Conservation (phyloP, 148 eudicot genomes). For the Silene conica region DNA sequence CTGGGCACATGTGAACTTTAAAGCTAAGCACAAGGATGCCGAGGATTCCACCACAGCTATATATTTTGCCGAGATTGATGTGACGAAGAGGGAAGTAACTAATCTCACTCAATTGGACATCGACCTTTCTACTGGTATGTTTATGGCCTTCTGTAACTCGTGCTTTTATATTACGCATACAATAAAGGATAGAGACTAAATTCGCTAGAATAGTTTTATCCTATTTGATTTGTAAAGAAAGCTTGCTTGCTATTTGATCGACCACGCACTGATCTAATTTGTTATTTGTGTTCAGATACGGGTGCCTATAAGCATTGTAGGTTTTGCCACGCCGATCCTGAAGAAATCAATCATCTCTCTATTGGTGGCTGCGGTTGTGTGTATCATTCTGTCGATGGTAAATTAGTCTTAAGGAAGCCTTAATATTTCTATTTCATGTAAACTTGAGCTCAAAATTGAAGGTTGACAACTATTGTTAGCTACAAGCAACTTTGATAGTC, state of each 20-base stretch:
- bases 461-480: too few relatives aligned
- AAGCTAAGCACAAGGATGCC: constrained; percentile 1
- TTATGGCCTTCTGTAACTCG: not conserved
- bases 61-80: not conserved
- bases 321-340: constrained; percentile 4
- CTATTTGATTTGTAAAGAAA: too few relatives aligned
- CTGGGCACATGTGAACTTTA: constrained; percentile 4
- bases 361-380: not conserved
- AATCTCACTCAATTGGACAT: constrained; percentile 1
- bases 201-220: too few relatives aligned
- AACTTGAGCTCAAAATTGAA: too few relatives aligned
- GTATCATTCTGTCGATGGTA: not conserved
- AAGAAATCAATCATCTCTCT: not conserved
- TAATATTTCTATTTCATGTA: too few relatives aligned
- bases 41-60: not conserved
- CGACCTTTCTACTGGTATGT: not conserved
- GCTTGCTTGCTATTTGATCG: not conserved
- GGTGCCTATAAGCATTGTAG: not conserved
- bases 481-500: too few relatives aligned
- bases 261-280: not conserved
- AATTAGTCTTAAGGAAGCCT: too few relatives aligned
- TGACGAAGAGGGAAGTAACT: not conserved
- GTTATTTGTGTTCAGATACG: not conserved
- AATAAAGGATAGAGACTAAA: too few relatives aligned
- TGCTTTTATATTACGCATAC: too few relatives aligned